phyloP scores from a whole-genome alignment of 495 filamentous ascomycete genomes.

The Rusavskia elegans region DNA sequence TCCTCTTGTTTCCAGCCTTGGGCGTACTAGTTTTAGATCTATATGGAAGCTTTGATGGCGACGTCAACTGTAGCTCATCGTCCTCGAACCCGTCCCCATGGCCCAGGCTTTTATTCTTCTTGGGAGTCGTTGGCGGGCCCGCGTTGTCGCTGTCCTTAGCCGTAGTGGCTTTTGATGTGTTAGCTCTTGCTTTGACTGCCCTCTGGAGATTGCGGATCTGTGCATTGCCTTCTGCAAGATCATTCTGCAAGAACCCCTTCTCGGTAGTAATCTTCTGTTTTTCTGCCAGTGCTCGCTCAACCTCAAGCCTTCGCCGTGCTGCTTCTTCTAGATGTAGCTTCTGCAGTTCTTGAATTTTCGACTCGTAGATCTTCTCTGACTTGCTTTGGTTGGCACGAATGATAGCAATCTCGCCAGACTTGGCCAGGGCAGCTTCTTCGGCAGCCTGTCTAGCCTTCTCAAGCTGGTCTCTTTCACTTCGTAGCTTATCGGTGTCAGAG shows the following conservation, averaged over 20 bases:
- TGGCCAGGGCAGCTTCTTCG: constrained; percentile 31
- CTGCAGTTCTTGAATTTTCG: constrained; percentile 31
- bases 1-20: constrained; percentile 45
- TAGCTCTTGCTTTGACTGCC: constrained; percentile 23
- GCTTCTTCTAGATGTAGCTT: constrained; percentile 37
- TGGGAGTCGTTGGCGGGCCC: constrained; percentile 38
- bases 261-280: constrained; percentile 46
- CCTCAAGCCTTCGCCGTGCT: constrained; percentile 36
- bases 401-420: constrained; percentile 51
- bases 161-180: constrained; percentile 15
- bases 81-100: constrained; percentile 62
- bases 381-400: constrained; percentile 47
- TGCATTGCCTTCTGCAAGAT: constrained; percentile 41
- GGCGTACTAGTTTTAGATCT: constrained; percentile 39
- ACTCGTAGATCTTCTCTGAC: constrained; percentile 38
- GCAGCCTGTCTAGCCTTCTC: constrained; percentile 31
- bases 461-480: constrained; percentile 34
- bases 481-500: constrained; percentile 24
- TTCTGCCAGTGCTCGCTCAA: constrained; percentile 40
- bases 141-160: neutral
- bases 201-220: constrained; percentile 30
- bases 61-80: constrained; percentile 44
- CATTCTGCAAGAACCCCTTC: constrained; percentile 48
- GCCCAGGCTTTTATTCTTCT: constrained; percentile 35
- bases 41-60: constrained; percentile 37